These are phyloP conservation scores for Emmonsiellopsis sp. DNA, from an alignment of 2,329 filamentous ascomycete genomes.

Conservation along the genomic window DNA sequence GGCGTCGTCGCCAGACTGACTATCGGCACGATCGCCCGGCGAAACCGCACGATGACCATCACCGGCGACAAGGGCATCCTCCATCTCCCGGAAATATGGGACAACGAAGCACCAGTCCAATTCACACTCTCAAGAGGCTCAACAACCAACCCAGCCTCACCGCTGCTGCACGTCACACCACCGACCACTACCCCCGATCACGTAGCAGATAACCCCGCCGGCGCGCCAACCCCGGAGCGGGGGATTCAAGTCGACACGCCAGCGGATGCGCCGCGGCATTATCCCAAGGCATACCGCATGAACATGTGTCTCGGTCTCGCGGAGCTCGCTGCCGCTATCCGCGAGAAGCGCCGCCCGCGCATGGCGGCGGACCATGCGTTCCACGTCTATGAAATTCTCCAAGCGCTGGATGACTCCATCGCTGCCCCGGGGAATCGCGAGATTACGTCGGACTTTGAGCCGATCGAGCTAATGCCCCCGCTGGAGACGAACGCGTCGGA, in stretches of 20 bases:
- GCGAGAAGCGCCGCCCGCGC: neutral
- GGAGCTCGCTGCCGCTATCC: neutral
- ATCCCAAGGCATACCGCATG: neutral
- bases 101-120: neutral
- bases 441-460: neutral
- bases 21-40: neutral
- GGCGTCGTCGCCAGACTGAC: neutral
- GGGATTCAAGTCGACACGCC: neutral
- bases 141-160: neutral
- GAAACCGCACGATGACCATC: neutral
- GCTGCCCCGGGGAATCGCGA: neutral
- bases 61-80: neutral
- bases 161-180: neutral
- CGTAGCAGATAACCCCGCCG: neutral
- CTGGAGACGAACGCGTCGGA: neutral
- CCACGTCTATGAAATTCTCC: neutral
- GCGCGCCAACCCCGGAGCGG: neutral
- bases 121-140: neutral
- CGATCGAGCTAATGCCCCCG: neutral
- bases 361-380: neutral
- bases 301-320: neutral
- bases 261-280: neutral
- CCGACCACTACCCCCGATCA: neutral
- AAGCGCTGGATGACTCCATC: neutral
- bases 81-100: neutral